A percentile compares a stretch with the other conserved stretches of the same genome.
These are phyloP conservation scores for Sextonia rubra DNA, from an alignment of 164 flowering plant species.

Conservation along the genomic window DNA sequence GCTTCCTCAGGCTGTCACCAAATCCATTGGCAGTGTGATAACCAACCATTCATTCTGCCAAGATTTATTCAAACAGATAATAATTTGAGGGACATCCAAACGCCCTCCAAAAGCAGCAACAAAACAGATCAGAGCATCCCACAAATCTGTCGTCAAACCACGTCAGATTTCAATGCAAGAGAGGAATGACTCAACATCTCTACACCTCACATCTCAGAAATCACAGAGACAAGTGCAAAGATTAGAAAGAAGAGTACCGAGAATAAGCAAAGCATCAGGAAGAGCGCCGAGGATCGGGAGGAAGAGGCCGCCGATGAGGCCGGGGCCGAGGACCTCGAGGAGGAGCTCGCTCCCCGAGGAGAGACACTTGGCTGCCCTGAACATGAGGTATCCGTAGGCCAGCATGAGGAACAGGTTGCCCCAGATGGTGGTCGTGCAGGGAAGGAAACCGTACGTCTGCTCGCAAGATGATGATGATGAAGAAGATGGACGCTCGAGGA, in stretches of 20 bases:
- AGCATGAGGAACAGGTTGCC: slow-evolving; percentile 56
- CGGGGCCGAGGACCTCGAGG: slow-evolving; percentile 83
- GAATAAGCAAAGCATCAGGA: slow-evolving; percentile 88
- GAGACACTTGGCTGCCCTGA: slow-evolving; percentile 58
- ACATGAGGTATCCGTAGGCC: slow-evolving; percentile 73
- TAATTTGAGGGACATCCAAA: too few species aligned
- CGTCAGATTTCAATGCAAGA: too few species aligned
- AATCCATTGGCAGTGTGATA: too few species aligned
- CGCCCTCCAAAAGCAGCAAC: too few species aligned
- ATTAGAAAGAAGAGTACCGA: slow-evolving; percentile 46
- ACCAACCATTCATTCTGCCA: too few species aligned
- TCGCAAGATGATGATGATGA: slow-evolving; percentile 26
- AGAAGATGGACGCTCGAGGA: background rate
- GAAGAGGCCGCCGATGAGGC: slow-evolving; percentile 80
- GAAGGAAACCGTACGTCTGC: slow-evolving; percentile 63
- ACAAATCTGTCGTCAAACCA: too few species aligned
- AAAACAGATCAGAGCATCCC: too few species aligned
- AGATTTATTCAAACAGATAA: too few species aligned
- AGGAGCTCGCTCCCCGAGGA: slow-evolving; percentile 82
- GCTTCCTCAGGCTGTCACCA: too few species aligned
- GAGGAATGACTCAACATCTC: too few species aligned
- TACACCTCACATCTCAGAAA: too few species aligned
- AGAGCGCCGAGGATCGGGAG: slow-evolving; percentile 90
- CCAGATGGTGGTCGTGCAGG: slow-evolving; percentile 46
- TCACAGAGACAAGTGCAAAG: too few species aligned